Base-by-base conservation (phyloP, 768 basidiomycete species). In the Leccinum disarticulatum region DNA sequence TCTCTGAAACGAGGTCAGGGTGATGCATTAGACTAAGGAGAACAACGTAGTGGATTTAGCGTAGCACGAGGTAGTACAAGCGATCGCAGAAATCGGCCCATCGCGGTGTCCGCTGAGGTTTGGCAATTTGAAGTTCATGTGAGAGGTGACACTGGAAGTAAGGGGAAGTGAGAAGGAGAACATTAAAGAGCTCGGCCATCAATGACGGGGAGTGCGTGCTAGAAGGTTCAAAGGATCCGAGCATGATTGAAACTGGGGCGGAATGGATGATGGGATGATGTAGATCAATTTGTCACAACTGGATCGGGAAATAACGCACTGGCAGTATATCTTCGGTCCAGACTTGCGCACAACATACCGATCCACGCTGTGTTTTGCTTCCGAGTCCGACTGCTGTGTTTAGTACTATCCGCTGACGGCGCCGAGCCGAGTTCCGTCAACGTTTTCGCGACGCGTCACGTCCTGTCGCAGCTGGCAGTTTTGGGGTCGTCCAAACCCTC, bases 1-100 rank as follows among this genome's bases (percentile, higher is more conserved):
- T 65, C 65, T 58, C 55, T 69, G 69, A 70, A 79, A 80, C 73
- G 79, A 79, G 79, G 78, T 70, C 68, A 67, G 65, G 69, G 72
- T 73, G 72, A 66, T 70, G 61, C 62, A 63, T 11, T 62, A 59
- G 57, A 66, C 64, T 50, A 65, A 62, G 54, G 58, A 64, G 51
- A 63, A 62, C 63, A 69, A 67, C 58, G 68, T 55, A 66, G 66
- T 64, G 63, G 66, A 56, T 69, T 62, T 68, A 46, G 60, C 51
- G n/a, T 61, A 61, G 70, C 78, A 80, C 73, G 77, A 76, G 77
- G 78, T 68, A 48, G 31, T 68, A 47, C 36, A 64, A 46, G 48
- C 66, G 66, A 69, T 68, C 64, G 54, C 56, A 63, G 54, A 47
- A 57, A 60, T 67, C 56, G 59, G 53, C 68, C 31, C 54, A 52